A percentile compares a stretch with the other conserved stretches of the same genome.
These are phyloP conservation scores for Eucalyptus pumila DNA, from an alignment of 345 rosid species.

Conservation along the genomic window DNA sequence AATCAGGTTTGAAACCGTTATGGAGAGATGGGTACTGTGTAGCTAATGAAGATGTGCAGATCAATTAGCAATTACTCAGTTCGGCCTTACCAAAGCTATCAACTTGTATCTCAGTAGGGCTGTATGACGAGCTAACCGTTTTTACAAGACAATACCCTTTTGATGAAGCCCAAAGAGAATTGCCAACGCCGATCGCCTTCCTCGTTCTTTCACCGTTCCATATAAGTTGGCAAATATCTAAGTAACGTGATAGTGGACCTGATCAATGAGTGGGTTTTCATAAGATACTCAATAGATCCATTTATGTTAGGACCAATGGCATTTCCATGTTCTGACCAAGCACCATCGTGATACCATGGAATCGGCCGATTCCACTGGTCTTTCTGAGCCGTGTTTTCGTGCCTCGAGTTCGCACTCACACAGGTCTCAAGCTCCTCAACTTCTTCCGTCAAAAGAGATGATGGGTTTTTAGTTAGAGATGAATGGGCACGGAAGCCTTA, in stretches of 20 bases:
- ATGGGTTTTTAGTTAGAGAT: neutral
- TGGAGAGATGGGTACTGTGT: neutral
- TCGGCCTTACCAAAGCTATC: neutral
- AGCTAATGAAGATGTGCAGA: neutral
- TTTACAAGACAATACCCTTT: rapidly evolving
- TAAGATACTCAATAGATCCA: rapidly evolving
- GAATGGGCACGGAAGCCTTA: neutral
- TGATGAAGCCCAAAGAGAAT: neutral
- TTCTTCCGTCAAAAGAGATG: neutral
- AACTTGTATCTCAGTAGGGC: rapidly evolving
- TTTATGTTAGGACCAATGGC: neutral
- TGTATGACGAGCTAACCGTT: rapidly evolving
- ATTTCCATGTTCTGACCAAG: neutral
- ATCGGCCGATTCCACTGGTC: neutral
- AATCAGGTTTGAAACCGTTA: neutral
- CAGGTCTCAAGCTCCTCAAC: neutral
- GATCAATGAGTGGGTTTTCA: rapidly evolving
- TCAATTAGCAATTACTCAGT: neutral
- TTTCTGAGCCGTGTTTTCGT: neutral
- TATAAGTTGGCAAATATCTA: rapidly evolving
- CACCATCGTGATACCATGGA: neutral
- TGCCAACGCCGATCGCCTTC: rapidly evolving
- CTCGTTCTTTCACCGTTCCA: rapidly evolving
- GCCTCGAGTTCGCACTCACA: neutral
- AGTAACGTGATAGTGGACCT: rapidly evolving